Percentiles rank a stretch among this genome's conserved stretches.
Evolutionary conservation across 1,284 basidiomycete genomes (phyloP).

Genomic region (Hymenochaete sp.): DNA sequence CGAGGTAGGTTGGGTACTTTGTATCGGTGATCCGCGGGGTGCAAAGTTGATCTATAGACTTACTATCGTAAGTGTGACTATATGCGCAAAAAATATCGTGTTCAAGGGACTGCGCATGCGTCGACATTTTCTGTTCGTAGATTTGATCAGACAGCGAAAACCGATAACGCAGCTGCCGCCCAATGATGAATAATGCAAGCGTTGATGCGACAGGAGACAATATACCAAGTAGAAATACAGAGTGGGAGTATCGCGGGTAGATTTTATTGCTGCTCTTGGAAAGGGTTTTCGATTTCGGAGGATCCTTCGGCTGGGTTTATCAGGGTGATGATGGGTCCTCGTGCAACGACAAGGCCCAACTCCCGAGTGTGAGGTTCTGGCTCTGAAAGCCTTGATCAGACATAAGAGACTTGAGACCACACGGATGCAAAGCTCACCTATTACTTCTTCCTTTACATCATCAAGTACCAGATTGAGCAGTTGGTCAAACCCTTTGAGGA

Average conservation of each 20-base stretch:
- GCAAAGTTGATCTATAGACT: too few species aligned
- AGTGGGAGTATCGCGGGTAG: not conserved
- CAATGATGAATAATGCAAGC: not conserved
- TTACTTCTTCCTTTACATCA: slow-evolving; percentile 72
- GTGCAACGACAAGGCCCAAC: slow-evolving; percentile 79
- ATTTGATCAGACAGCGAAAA: too few species aligned
- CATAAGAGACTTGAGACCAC: slow-evolving; percentile 5
- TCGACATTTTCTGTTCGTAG: too few species aligned
- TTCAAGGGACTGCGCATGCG: too few species aligned
- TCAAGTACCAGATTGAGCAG: slow-evolving; percentile 93
- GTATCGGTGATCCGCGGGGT: too few species aligned
- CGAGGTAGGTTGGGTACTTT: too few species aligned
- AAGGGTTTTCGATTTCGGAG: slow-evolving; percentile 84
- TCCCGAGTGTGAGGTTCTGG: slow-evolving; percentile 57
- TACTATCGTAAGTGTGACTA: too few species aligned
- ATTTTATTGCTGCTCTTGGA: slow-evolving; percentile 43
- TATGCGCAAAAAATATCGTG: too few species aligned
- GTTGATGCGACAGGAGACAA: not conserved
- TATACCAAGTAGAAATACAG: not conserved
- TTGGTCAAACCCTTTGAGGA: slow-evolving; percentile 94
- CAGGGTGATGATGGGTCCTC: slow-evolving; percentile 88
- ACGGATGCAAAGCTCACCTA: slow-evolving; percentile 36
- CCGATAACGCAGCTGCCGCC: too few species aligned
- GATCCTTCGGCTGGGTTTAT: slow-evolving; percentile 90
- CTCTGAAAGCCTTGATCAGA: slow-evolving; percentile 33